phyloP scores from a whole-genome alignment of 2,329 filamentous ascomycete species.

The Teratosphaeria pseudoeucalypti region DNA sequence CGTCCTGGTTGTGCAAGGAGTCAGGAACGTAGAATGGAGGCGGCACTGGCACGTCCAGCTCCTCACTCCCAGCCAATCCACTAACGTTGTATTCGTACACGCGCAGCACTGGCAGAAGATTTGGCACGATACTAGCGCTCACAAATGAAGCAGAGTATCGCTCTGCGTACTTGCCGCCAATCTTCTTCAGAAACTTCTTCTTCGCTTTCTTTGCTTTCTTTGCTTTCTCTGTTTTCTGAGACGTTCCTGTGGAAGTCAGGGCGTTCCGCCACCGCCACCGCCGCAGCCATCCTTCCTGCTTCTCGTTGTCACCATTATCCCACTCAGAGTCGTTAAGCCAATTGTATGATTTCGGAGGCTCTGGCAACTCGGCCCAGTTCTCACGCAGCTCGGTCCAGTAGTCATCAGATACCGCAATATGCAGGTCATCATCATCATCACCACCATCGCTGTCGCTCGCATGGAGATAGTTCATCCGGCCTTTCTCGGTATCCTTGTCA shows the following conservation, averaged over 20 bases:
- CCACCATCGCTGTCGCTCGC: background rate
- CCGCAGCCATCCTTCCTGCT: background rate
- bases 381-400: slow-evolving; percentile 71
- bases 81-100: slow-evolving; percentile 90
- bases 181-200: slow-evolving; percentile 49
- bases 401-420: slow-evolving; percentile 56
- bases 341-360: slow-evolving; percentile 27
- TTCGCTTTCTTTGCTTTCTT: slow-evolving; percentile 32
- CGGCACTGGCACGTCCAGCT: slow-evolving; percentile 2
- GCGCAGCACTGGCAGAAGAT: slow-evolving; percentile 71
- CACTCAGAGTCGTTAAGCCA: slow-evolving; percentile 2
- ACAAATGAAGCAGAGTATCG: slow-evolving; percentile 74
- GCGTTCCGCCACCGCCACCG: background rate
- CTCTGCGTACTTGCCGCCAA: slow-evolving; percentile 75
- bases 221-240: slow-evolving; percentile 28
- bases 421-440: slow-evolving; percentile 39
- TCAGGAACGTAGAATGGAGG: background rate
- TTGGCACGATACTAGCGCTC: slow-evolving; percentile 80
- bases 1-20: background rate
- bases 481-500: slow-evolving; percentile 44
- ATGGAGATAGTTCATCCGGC: slow-evolving; percentile 26
- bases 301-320: background rate
- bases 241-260: background rate
- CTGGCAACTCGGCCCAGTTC: slow-evolving; percentile 67
- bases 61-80: slow-evolving; percentile 43